Conservation (phyloP, 306 rosid genomes). For the Begonia fuchsioides region DNA sequence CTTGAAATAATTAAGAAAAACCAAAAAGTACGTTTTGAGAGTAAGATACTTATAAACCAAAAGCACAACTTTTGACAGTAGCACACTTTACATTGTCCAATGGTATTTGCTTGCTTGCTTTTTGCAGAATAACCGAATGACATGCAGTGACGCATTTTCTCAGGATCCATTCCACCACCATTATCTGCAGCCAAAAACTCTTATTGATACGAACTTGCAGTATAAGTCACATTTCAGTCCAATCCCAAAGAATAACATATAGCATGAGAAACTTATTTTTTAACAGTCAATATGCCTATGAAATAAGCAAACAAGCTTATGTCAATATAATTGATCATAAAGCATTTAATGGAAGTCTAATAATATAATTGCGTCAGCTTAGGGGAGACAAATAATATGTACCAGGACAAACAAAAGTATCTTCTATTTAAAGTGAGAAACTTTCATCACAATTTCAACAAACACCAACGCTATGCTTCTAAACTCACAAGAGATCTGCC, state of each 20-base stretch:
- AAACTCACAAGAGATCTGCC: too few species aligned
- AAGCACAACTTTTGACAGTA: constrained; percentile 2
- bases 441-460: too few species aligned
- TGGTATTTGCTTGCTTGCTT: constrained; percentile 81
- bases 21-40: constrained; percentile 1
- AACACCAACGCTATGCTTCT: too few species aligned
- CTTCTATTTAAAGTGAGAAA: neutral
- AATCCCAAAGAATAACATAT: too few species aligned
- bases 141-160: constrained; percentile 98
- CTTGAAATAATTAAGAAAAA: constrained; percentile 3
- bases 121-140: constrained; percentile 83
- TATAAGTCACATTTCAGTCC: too few species aligned
- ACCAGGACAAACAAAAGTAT: neutral
- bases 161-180: constrained; percentile 99
- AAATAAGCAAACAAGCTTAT: too few species aligned
- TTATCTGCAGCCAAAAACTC: constrained; percentile 50
- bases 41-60: constrained; percentile 4
- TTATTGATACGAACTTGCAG: neutral
- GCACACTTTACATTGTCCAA: constrained; percentile 63
- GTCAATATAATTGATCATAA: too few species aligned
- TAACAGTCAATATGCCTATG: too few species aligned
- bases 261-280: too few species aligned
- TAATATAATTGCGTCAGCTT: too few species aligned
- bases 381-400: too few species aligned
- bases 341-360: too few species aligned